These are phyloP conservation scores for Penicillium sp. DNA, from an alignment of 2,329 filamentous ascomycete genomes.

Conservation along the genomic window DNA sequence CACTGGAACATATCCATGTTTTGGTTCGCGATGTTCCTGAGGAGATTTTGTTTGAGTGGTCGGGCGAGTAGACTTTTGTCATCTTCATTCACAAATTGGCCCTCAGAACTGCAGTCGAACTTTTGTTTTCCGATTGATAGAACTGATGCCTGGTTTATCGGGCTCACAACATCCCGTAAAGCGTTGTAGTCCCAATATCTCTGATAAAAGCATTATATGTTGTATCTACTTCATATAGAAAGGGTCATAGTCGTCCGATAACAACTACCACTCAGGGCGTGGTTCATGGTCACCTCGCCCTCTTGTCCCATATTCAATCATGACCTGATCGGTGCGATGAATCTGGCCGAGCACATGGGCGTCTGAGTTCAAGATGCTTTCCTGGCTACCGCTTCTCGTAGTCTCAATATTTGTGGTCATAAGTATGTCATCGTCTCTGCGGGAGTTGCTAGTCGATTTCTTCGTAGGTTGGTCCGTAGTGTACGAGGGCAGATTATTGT, in stretches of 20 bases:
- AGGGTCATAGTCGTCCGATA: too few species aligned
- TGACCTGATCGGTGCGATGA: constrained; percentile 22
- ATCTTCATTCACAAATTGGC: not conserved
- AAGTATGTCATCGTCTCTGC: not conserved
- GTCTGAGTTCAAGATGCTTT: constrained; percentile 20
- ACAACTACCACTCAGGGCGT: not conserved
- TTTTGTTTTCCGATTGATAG: not conserved
- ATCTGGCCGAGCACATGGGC: constrained; percentile 15
- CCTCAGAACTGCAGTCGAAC: too few species aligned
- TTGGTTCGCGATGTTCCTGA: constrained; percentile 51
- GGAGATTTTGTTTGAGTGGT: constrained; percentile 47
- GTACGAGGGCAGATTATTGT: not conserved
- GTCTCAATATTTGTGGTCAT: not conserved
- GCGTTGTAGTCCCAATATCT: too few species aligned
- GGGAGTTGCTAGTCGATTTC: not conserved
- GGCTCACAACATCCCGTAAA: not conserved
- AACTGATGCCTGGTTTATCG: not conserved
- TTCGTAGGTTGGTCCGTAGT: not conserved
- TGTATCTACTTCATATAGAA: too few species aligned
- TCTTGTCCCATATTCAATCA: constrained; percentile 21
- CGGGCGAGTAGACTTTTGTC: constrained; percentile 30
- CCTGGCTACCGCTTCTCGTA: constrained; percentile 11
- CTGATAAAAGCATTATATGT: not conserved
- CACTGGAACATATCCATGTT: constrained; percentile 59
- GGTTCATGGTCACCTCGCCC: not conserved